These are phyloP conservation scores for Suhomyces wounanorum DNA, from an alignment of 1,139 yeast species.

Conservation along the genomic window DNA sequence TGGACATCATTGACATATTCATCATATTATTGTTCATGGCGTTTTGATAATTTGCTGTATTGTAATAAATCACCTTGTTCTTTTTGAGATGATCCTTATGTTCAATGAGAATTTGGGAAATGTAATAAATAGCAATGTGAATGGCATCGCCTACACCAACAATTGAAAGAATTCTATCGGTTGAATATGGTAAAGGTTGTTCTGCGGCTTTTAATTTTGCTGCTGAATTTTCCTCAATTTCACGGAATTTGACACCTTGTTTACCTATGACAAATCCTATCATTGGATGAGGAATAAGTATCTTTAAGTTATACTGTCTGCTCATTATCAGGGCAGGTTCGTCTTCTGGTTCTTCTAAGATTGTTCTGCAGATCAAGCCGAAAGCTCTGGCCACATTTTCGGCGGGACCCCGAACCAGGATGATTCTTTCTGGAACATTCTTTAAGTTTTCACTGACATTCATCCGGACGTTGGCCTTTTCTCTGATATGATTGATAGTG, in stretches of 20 bases:
- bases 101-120: constrained; percentile 66
- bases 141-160: constrained; percentile 86
- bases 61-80: constrained; percentile 59
- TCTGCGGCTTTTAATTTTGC: constrained; percentile 80
- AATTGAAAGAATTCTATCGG: constrained; percentile 73
- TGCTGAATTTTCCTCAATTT: constrained; percentile 82
- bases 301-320: constrained; percentile 55
- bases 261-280: constrained; percentile 86
- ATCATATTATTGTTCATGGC: constrained; percentile 21
- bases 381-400: constrained; percentile 84
- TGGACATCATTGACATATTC: constrained; percentile 23
- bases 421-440: constrained; percentile 75
- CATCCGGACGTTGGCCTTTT: constrained; percentile 63
- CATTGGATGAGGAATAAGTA: constrained; percentile 76
- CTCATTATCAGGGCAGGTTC: constrained; percentile 60
- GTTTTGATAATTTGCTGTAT: constrained; percentile 57
- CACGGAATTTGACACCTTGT: constrained; percentile 72
- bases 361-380: constrained; percentile 69
- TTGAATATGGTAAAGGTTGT: constrained; percentile 71
- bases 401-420: constrained; percentile 73
- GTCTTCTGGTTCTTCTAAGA: constrained; percentile 69
- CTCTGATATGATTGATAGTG: constrained; percentile 65
- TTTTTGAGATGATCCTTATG: constrained; percentile 56
- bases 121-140: constrained; percentile 78
- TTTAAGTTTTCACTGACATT: constrained; percentile 77